These are phyloP conservation scores for Saussurea involucrata DNA, from an alignment of 129 eudicot genomes.

Conservation along the genomic window DNA sequence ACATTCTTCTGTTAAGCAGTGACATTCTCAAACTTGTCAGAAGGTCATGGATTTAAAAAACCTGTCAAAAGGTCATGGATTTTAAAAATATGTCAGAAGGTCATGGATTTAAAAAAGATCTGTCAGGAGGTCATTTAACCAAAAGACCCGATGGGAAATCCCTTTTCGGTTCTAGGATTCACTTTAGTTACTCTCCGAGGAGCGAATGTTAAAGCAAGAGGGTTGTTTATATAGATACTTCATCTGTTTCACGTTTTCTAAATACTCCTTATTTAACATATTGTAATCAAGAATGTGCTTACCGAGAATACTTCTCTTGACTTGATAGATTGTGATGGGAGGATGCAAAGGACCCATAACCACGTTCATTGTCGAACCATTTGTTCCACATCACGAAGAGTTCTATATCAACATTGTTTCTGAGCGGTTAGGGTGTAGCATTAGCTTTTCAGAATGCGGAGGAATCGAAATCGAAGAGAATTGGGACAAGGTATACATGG, in stretches of 20 bases:
- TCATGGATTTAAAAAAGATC: no score
- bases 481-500: constrained; percentile 84
- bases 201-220: background rate
- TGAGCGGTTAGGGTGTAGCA: constrained; percentile 84
- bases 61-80: no score
- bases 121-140: no score
- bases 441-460: constrained; percentile 97
- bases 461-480: constrained; percentile 97
- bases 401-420: constrained; percentile 82
- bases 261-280: background rate
- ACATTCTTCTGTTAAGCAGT: no score
- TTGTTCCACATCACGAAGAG: constrained; percentile 85
- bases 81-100: no score
- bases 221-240: background rate
- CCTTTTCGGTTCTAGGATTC: no score
- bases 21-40: no score
- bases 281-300: background rate
- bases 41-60: no score
- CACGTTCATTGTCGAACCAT: constrained; percentile 94
- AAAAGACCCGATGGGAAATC: no score
- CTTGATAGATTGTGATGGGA: constrained; percentile 81
- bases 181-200: background rate
- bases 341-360: constrained; percentile 97
- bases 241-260: background rate
- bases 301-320: background rate